phyloP scores from a whole-genome alignment of 148 eudicot genomes.

The Nepenthes mirabilis region DNA sequence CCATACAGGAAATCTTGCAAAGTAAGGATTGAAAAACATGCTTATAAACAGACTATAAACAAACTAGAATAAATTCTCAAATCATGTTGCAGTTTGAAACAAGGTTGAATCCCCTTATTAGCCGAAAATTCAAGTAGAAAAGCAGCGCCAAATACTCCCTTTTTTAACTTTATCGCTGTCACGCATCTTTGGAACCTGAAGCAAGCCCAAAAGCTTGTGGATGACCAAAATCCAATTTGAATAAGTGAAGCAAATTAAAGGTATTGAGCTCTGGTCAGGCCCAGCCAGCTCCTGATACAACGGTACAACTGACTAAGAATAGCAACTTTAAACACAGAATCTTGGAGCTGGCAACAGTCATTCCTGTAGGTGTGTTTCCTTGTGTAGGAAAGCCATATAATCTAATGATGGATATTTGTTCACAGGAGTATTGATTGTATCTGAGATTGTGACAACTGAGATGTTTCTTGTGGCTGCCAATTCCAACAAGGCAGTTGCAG shows the following conservation, averaged over 20 bases:
- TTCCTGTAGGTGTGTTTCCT: constrained; percentile 8
- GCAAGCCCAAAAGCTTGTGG: too few relatives aligned
- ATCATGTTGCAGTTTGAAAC: too few relatives aligned
- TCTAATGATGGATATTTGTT: constrained; percentile 19
- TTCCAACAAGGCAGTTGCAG: constrained; percentile 86
- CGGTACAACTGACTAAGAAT: constrained; percentile 91
- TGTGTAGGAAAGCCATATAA: constrained; percentile 10
- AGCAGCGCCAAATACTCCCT: too few relatives aligned
- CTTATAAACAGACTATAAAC: too few relatives aligned
- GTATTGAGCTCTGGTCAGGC: constrained; percentile 75
- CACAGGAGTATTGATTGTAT: constrained; percentile 23
- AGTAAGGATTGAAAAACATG: too few relatives aligned
- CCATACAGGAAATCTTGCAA: too few relatives aligned
- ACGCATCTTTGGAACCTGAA: too few relatives aligned
- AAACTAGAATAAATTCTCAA: too few relatives aligned
- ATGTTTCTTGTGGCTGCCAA: constrained; percentile 43
- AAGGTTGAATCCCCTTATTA: too few relatives aligned
- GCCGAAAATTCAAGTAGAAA: too few relatives aligned
- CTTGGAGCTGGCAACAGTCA: constrained; percentile 9
- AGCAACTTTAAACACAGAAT: constrained; percentile 45
- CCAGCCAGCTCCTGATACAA: constrained; percentile 56
- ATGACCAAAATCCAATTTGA: background rate
- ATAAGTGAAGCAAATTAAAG: background rate
- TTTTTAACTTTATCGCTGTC: too few relatives aligned
- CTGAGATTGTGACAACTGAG: constrained; percentile 57